Evolutionary conservation across 176 grass and related monocot genomes (phyloP), one percentile per base, ranked within the genome.

Genomic region (Carex kokanica): DNA sequence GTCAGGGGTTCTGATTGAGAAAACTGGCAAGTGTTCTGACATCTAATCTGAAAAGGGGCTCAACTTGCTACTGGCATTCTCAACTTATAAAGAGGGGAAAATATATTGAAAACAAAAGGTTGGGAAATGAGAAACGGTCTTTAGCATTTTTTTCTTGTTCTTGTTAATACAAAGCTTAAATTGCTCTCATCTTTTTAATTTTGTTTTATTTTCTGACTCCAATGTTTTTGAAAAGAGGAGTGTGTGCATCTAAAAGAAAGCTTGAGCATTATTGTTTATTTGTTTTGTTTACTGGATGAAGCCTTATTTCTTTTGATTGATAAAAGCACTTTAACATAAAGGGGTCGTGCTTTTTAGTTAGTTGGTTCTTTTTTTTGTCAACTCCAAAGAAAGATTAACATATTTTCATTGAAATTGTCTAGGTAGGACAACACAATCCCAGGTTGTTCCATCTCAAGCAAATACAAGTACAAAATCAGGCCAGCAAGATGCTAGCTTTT

Each of bases 401-500:
- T 24, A 54, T 75, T 74, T 74, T 25, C 5, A 54, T 29, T 47
- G 2, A 3, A 49, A 54, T 24, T 54, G 5, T 52, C 21, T 75
- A 54, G 29, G 23, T 75, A 55, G 5, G 21, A 17, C 12, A 75
- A 75, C 72, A 75, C 18, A 31, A 69, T 27, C 9, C 11, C 1
- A 75, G 13, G 4, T 17, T 74, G 10, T 47, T 74, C 27, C 72
- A 75, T 75, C 14, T 75, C 13, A 54, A 75, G 23, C 12, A 54
- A 54, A 29, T 29, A 11, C 20, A 54, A 25, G 8, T 23, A 75
- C 38, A 66, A 64, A 82, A 80, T 61, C 12, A 40, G n/a, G 56
- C 78, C 78, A 80, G 78, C 78, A 80, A 80, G 78, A 80, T 80
- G 78, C 53, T 80, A 41, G 62, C 78, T 60, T 62, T 64, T 52